Evolutionary conservation across 192 early-diverging fungal species (phyloP), one percentile per base, ranked within the genome.

Genomic region (Backusella tarrabulga): DNA sequence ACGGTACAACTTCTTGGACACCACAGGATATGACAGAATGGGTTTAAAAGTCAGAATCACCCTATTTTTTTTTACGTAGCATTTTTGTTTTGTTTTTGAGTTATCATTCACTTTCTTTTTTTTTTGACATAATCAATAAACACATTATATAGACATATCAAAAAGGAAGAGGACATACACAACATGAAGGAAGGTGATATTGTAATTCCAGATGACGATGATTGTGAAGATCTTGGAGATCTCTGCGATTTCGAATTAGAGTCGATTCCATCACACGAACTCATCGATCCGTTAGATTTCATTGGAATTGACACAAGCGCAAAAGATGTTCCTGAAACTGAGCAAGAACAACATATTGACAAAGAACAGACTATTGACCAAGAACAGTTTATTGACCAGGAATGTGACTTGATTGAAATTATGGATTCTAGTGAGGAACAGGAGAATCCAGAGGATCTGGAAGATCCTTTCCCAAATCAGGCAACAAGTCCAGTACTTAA

Each of bases 1-100:
- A 60, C 54, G 75, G 67, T 1, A 76, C n/a, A 35, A 40, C 26
- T 12, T 44, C 41, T 5, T 46, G 41, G 63, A 36, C 38, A 44
- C 67, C 75, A 34, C 14, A 34, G 26, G 75, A 76, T 76, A 69
- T 76, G 4, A 69, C 75, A 15, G 75, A 76, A 26, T 50, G 71
- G 29, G 71, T 72, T 46, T 72, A 72, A 72, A 32, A 63, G 54
- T 60, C 54, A 60, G 54, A 60, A 60, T 44, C 50, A 14, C 0
- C 41, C 6, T 19, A 29, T 63, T 26, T 60, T 60, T 60, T 60
- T 60, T 60, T 23, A 23, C 56, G 26, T 12, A 72, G 29, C 29
- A 36, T 15, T 21, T 35, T 68, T 17, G 21, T 34, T 1, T 68
- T 46, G 1, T 69, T 41, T 2, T 41, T 40, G 19, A 4, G 12